Evolutionary conservation across 257 asterid genomes (phyloP), one percentile per base, ranked within the genome.

Genomic region (Solanum gandarillasii): DNA sequence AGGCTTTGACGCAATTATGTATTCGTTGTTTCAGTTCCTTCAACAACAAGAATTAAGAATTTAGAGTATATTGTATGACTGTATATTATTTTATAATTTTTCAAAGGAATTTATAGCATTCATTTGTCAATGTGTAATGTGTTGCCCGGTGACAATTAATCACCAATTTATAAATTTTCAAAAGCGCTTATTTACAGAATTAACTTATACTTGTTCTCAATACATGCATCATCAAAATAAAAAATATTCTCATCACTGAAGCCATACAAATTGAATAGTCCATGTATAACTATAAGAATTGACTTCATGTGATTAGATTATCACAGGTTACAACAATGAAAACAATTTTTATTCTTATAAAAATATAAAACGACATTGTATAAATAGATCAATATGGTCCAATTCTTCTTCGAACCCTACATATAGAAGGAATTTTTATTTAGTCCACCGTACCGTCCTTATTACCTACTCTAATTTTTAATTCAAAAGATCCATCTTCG

Each of bases 141-240:
- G 23, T 52, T 52, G 62, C 3, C 3, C 2, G 9, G 9, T 52
- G 23, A 52, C 21, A 52, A 52, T 14, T 48, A 16, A 52, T 52
- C 3, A 52, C 60, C 21, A 52, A 52, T 16, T 16, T 7, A 16
- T 52, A 1, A 16, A 52, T 16, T 52, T 52, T 52, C 9, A 52
- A 5, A 48, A 52, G 4, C 0, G 6, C 20, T 52, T 5, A 52
- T 52, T 52, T 52, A 52, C 9, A 2, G 0, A 1, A 52, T 2
- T 16, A 16, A 52, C 23, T 52, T 52, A 52, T 52, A 16, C 9
- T 16, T 52, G 3, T 52, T 52, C 4, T 2, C 0, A 1, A 52
- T 16, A 52, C 21, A 52, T 52, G 62, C 9, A 16, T 52, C 21
- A 52, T 52, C 3, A 52, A 52, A 52, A 52, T 2, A 52, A 5